Percentiles rank a stretch among this genome's conserved stretches.
These are phyloP conservation scores for Corylus avellana DNA, from an alignment of 306 rosid species.

Conservation along the genomic window DNA sequence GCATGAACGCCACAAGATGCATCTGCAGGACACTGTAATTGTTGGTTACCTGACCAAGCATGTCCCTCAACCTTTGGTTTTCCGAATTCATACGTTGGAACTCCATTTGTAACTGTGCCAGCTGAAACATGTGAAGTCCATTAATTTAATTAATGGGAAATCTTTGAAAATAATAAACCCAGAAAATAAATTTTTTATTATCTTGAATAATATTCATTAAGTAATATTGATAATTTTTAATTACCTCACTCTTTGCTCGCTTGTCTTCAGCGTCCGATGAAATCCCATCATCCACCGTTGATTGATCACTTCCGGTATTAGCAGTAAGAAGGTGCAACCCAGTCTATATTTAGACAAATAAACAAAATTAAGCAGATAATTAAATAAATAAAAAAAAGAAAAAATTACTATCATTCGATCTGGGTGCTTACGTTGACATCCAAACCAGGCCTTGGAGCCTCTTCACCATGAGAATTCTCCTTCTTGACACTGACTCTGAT, in stretches of 20 bases:
- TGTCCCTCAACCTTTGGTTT: slow-evolving; percentile 72
- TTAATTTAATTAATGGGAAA: background rate
- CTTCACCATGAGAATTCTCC: slow-evolving; percentile 45
- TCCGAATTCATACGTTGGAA: slow-evolving; percentile 76
- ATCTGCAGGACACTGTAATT: slow-evolving; percentile 75
- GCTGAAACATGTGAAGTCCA: slow-evolving; percentile 42
- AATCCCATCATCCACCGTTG: slow-evolving; percentile 80
- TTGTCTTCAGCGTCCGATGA: slow-evolving; percentile 67
- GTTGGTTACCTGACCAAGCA: slow-evolving; percentile 71
- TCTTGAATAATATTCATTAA: background rate
- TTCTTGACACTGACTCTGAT: slow-evolving; percentile 44
- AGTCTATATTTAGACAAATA: slow-evolving; percentile 43
- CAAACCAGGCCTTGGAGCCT: slow-evolving; percentile 12
- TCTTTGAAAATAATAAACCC: background rate
- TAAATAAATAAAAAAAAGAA: no score
- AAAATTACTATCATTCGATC: background rate
- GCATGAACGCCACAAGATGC: slow-evolving; percentile 68
- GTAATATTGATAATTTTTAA: background rate
- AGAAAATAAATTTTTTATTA: background rate
- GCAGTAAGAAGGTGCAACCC: slow-evolving; percentile 81
- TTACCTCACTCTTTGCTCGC: slow-evolving; percentile 72
- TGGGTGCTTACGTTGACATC: slow-evolving; percentile 56
- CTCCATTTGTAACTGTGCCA: slow-evolving; percentile 68
- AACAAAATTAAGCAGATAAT: background rate
- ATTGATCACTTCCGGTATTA: slow-evolving; percentile 83